phyloP scores from a whole-genome alignment of 331 rosid genomes.

The Rosa hybrid region DNA sequence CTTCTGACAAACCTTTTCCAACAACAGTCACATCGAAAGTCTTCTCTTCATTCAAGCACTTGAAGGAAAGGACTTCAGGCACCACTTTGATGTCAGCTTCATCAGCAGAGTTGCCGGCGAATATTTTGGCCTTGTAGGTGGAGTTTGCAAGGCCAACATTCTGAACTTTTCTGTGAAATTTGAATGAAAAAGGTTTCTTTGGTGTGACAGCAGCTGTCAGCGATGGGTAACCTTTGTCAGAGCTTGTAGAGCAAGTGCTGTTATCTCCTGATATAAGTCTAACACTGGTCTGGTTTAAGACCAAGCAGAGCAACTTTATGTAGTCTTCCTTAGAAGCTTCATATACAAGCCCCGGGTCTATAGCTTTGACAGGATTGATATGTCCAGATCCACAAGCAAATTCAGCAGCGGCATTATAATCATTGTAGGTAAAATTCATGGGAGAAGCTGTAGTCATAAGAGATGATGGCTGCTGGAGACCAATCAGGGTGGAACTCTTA shows the following conservation, averaged over 20 bases:
- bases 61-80: slow-evolving; percentile 6
- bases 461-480: slow-evolving; percentile 57
- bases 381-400: not conserved
- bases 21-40: not conserved
- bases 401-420: not conserved
- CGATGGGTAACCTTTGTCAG: slow-evolving; percentile 26
- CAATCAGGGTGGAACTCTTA: slow-evolving; percentile 34
- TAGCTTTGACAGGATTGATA: not conserved
- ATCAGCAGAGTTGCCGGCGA: not conserved
- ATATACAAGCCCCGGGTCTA: not conserved
- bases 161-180: slow-evolving; percentile 27
- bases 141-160: slow-evolving; percentile 40
- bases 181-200: not conserved
- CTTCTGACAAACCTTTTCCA: not conserved
- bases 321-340: not conserved
- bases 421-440: not conserved
- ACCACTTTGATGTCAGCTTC: slow-evolving; percentile 3
- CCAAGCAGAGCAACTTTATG: slow-evolving; percentile 7
- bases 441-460: slow-evolving; percentile 38
- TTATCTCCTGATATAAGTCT: slow-evolving; percentile 1
- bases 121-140: slow-evolving; percentile 21
- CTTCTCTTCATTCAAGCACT: slow-evolving; percentile 13
- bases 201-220: not conserved
- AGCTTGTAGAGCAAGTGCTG: slow-evolving; percentile 8
- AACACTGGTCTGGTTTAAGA: not conserved